These are phyloP conservation scores for Cercospora citrullina DNA, from an alignment of 2,329 filamentous ascomycete genomes.

Conservation along the genomic window DNA sequence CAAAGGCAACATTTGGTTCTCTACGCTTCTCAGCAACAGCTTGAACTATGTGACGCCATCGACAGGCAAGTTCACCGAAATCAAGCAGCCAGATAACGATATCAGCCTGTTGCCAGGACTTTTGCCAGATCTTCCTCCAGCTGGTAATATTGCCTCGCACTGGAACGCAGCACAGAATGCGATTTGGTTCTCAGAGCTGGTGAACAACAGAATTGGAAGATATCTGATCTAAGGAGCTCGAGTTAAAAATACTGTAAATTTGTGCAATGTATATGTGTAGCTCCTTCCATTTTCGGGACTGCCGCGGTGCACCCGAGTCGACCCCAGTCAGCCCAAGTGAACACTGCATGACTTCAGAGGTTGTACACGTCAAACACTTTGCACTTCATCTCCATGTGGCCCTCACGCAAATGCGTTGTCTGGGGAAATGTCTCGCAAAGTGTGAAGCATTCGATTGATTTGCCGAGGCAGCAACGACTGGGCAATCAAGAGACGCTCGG, in stretches of 20 bases:
- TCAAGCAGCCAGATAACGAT: slow-evolving; percentile 23
- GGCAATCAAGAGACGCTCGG: neutral
- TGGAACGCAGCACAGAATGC: slow-evolving; percentile 22
- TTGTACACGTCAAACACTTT: neutral
- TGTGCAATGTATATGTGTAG: neutral
- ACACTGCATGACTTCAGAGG: neutral
- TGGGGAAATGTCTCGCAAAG: neutral
- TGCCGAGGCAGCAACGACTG: neutral
- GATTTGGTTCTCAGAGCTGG: slow-evolving; percentile 28
- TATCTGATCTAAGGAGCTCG: slow-evolving; percentile 18
- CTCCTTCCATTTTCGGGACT: neutral
- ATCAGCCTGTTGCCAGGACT: slow-evolving; percentile 16
- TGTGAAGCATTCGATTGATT: neutral
- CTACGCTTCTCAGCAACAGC: slow-evolving; percentile 23
- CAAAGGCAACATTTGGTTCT: slow-evolving; percentile 29
- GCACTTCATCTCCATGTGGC: neutral
- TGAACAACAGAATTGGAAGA: slow-evolving; percentile 25
- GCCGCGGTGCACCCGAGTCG: neutral
- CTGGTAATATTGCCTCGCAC: slow-evolving; percentile 26
- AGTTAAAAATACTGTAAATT: neutral
- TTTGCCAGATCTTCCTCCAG: slow-evolving; percentile 24
- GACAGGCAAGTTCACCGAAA: slow-evolving; percentile 22
- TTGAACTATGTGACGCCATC: slow-evolving; percentile 27
- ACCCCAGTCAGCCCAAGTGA: neutral
- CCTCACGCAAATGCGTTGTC: neutral